phyloP scores from a whole-genome alignment of 495 filamentous ascomycete species.

The Podospora anserina region DNA sequence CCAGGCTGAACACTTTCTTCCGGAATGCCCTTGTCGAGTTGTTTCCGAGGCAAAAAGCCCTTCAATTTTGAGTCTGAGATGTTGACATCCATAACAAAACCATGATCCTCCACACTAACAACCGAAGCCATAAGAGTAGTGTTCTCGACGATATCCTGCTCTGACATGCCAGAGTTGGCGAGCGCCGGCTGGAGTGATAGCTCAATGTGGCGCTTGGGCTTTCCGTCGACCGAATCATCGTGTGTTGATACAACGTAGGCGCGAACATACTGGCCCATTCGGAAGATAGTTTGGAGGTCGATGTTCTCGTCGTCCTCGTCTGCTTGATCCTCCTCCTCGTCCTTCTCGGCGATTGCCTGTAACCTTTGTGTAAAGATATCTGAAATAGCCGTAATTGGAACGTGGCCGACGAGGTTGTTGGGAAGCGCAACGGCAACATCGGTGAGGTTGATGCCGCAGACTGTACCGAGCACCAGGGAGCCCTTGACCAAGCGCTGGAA shows the following conservation, averaged over 20 bases:
- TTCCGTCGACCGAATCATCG: slow-evolving; percentile 55
- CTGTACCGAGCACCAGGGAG: slow-evolving; percentile 79
- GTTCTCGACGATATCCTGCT: slow-evolving; percentile 66
- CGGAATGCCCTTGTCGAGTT: slow-evolving; percentile 63
- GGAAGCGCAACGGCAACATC: slow-evolving; percentile 79
- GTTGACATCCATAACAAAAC: slow-evolving; percentile 87
- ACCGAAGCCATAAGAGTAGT: slow-evolving; percentile 82
- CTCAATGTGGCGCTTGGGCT: slow-evolving; percentile 76
- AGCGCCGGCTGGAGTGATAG: slow-evolving; percentile 73
- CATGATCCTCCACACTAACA: slow-evolving; percentile 88
- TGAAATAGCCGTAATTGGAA: slow-evolving; percentile 87
- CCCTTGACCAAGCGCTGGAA: slow-evolving; percentile 73
- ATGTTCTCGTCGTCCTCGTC: slow-evolving; percentile 55
- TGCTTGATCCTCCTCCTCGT: slow-evolving; percentile 50
- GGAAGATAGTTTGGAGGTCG: slow-evolving; percentile 69
- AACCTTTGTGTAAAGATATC: slow-evolving; percentile 57
- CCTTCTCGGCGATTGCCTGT: slow-evolving; percentile 54
- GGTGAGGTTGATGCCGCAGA: slow-evolving; percentile 73
- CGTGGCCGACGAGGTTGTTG: slow-evolving; percentile 87
- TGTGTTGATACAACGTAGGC: slow-evolving; percentile 76
- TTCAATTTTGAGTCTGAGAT: slow-evolving; percentile 62
- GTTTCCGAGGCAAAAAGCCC: slow-evolving; percentile 88
- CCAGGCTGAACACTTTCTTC: slow-evolving; percentile 63
- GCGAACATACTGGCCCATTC: slow-evolving; percentile 83
- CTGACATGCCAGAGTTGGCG: slow-evolving; percentile 68